Evolutionary conservation across 345 rosid species (phyloP).

Genomic region (Eucalyptus guilfoylei): DNA sequence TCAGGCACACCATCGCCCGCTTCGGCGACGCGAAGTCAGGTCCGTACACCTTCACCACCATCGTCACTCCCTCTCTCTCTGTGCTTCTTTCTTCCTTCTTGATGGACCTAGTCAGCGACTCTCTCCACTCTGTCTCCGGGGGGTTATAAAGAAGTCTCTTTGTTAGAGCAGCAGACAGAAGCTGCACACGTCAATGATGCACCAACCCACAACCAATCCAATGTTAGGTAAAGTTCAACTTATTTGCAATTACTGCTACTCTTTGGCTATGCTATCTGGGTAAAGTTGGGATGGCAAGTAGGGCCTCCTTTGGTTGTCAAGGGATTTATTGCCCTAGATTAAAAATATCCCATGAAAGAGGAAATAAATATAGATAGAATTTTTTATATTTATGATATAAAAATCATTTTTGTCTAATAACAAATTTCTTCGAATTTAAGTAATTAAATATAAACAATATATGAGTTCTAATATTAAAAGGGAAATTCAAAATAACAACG

Average conservation of each 20-base stretch:
- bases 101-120: background rate
- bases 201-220: background rate
- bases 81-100: background rate
- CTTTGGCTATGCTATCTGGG: background rate
- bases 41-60: constrained; percentile 65
- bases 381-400: too few relatives aligned
- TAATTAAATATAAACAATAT: too few relatives aligned
- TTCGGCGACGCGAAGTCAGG: constrained; percentile 40
- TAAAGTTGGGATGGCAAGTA: too few relatives aligned
- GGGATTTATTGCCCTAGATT: too few relatives aligned
- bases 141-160: background rate
- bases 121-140: background rate
- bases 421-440: too few relatives aligned
- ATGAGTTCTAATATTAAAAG: background rate
- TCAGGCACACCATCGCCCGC: constrained; percentile 28
- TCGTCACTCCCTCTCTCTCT: background rate
- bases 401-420: too few relatives aligned
- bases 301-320: too few relatives aligned
- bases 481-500: background rate
- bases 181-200: background rate
- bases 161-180: background rate
- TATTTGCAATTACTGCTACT: background rate
- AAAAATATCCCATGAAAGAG: too few relatives aligned
- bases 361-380: too few relatives aligned
- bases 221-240: background rate